Base-by-base conservation (phyloP, 306 rosid genomes). In the Aeschynomene evenia region DNA sequence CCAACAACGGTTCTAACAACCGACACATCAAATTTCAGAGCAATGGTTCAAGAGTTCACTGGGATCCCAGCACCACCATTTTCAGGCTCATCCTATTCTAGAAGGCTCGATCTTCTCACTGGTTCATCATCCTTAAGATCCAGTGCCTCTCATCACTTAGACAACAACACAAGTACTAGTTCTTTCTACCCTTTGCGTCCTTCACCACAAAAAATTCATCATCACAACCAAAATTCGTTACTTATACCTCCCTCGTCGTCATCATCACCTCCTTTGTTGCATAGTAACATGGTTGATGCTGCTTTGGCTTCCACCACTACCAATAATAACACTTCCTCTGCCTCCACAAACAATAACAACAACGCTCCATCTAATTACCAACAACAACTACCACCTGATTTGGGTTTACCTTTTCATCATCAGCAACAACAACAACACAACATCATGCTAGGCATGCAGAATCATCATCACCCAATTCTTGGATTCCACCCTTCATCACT, bases 31-130 rank as follows among this genome's bases (percentile, higher is more conserved):
- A 93, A 93, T 64, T 93, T 93, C 82, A 68, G 98, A 71, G 97
- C 97, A 77, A 93, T 88, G 98, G 98, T 93, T 72, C 98, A 93
- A 76, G 97, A 93, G 29, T 93, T 93, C 76, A 93, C 98, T 0
- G 98, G 98, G 23, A 88, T 90, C 69, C 97, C 98, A 0, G 87
- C 97, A 11, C 96, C 94, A 0, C 97, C 98, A 0, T 93, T 90
- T 19, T 82, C 97, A 2, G 63, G 75, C 20, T 77, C 91, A 0
- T 68, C 89, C 1, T 88, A 77, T 67, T 79, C 94, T 34, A 83
- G 96, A 18, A 70, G 94, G 54, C 80, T 91, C 3, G 96, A 91
- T 79, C 95, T 86, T 70, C 85, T 89, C 53, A 71, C 87, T 1
- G 73, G 74, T 0, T 77, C 82, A 3, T 78, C 85, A 1, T 43